These are phyloP conservation scores for Phaeodactylum tricornutum DNA, from an alignment of 108 stramenopile genomes.

Conservation along the genomic window DNA sequence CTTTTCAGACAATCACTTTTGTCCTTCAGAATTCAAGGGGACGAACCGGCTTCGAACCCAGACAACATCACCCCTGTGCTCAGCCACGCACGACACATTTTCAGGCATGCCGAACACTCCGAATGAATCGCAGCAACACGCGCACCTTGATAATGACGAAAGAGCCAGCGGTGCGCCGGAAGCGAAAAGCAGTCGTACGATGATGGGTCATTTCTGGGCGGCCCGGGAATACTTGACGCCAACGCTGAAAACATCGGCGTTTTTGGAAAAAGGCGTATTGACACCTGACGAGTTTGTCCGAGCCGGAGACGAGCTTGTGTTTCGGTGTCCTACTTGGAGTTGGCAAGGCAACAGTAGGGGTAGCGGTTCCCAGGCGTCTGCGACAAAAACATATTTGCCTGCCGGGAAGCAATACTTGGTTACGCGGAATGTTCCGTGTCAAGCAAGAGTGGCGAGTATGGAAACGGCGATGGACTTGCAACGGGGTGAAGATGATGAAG, in stretches of 20 bases:
- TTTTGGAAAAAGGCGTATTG: constrained; percentile 84
- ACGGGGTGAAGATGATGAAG: constrained; percentile 38
- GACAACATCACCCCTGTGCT: too few species aligned
- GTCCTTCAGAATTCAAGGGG: too few species aligned
- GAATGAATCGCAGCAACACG: too few species aligned
- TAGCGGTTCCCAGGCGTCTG: constrained; percentile 2
- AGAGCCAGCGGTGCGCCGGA: too few species aligned
- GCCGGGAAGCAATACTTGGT: constrained; percentile 87
- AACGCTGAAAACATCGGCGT: constrained; percentile 71
- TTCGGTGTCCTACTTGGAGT: constrained; percentile 89
- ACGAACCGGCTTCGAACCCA: too few species aligned
- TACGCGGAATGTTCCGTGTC: constrained; percentile 86
- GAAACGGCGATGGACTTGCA: constrained; percentile 43
- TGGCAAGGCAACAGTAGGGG: constrained; percentile 52
- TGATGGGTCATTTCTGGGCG: too few species aligned
- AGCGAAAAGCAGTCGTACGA: too few species aligned
- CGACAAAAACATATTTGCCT: constrained; percentile 60
- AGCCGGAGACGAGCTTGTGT: constrained; percentile 85
- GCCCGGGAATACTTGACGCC: too few species aligned
- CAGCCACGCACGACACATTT: too few species aligned
- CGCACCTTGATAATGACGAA: too few species aligned
- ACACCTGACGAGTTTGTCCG: constrained; percentile 81
- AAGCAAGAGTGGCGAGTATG: constrained; percentile 53
- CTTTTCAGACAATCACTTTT: too few species aligned
- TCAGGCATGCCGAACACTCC: too few species aligned